These are phyloP conservation scores for Bigelowiella natans DNA, from an alignment of 78 protist species.

Conservation along the genomic window DNA sequence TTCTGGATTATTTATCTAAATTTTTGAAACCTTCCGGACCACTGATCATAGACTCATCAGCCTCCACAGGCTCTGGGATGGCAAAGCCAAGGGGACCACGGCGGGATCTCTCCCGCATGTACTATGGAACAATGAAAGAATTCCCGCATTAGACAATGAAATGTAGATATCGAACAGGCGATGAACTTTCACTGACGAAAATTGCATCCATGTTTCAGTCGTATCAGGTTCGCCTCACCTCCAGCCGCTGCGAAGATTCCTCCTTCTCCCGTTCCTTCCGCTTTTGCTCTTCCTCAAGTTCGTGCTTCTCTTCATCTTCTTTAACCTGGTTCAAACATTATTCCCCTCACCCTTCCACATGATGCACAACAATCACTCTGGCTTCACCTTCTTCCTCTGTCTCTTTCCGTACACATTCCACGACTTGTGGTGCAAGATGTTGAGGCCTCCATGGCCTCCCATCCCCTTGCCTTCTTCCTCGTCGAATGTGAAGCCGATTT, in stretches of 20 bases:
- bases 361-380: not conserved
- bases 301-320: not conserved
- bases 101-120: too few relatives aligned
- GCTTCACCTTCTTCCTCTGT: not conserved
- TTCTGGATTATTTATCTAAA: too few relatives aligned
- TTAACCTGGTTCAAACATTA: not conserved
- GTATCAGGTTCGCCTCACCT: too few relatives aligned
- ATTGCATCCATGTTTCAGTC: too few relatives aligned
- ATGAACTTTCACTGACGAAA: too few relatives aligned
- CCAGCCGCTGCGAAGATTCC: not conserved
- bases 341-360: not conserved
- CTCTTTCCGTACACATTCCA: not conserved
- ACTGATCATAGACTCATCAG: too few relatives aligned
- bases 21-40: too few relatives aligned
- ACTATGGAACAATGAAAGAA: too few relatives aligned
- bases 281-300: not conserved
- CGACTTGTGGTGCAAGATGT: not conserved
- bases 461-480: not conserved
- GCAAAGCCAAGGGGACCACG: too few relatives aligned
- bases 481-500: not conserved
- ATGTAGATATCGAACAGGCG: too few relatives aligned
- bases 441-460: not conserved
- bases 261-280: not conserved
- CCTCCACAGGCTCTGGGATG: too few relatives aligned
- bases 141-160: too few relatives aligned